Conservation (phyloP, 2,329 filamentous ascomycete species). For the Blastomyces parvus region DNA sequence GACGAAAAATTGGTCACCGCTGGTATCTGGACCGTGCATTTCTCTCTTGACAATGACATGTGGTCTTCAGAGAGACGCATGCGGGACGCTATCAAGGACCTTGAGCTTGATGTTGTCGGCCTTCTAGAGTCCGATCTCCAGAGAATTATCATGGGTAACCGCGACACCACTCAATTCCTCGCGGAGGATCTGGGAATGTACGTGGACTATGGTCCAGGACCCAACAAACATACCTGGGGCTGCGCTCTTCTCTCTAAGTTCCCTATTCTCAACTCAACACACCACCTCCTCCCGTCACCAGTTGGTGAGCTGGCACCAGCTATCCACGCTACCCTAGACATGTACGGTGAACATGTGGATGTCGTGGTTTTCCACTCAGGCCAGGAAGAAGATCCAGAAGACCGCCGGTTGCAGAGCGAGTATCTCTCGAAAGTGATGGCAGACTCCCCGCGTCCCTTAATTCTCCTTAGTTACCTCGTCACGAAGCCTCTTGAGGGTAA, state of each 20-base stretch:
- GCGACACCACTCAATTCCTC: slow-evolving; percentile 88
- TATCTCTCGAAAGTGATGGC: slow-evolving; percentile 88
- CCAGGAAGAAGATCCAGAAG: slow-evolving; percentile 91
- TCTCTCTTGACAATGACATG: slow-evolving; percentile 96
- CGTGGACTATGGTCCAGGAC: slow-evolving; percentile 90
- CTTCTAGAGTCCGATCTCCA: slow-evolving; percentile 87
- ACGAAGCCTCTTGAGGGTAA: slow-evolving; percentile 85
- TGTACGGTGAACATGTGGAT: slow-evolving; percentile 81
- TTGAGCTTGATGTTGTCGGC: slow-evolving; percentile 97
- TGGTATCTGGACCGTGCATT: slow-evolving; percentile 98
- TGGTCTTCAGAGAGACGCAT: slow-evolving; percentile 94
- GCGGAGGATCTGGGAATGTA: slow-evolving; percentile 98
- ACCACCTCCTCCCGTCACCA: slow-evolving; percentile 86
- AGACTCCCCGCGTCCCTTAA: slow-evolving; percentile 63
- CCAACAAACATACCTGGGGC: slow-evolving; percentile 99
- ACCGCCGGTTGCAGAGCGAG: slow-evolving; percentile 73
- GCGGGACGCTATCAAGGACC: slow-evolving; percentile 78
- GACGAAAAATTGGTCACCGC: slow-evolving; percentile 82
- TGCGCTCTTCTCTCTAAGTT: slow-evolving; percentile 90
- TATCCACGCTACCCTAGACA: slow-evolving; percentile 91
- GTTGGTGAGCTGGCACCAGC: slow-evolving; percentile 92
- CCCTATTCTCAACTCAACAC: slow-evolving; percentile 92
- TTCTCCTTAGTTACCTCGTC: slow-evolving; percentile 86
- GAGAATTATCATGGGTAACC: slow-evolving; percentile 98
- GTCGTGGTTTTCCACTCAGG: slow-evolving; percentile 98